Base-by-base conservation (phyloP, 139 green algal species). In the Diplosphaera chodatii region DNA sequence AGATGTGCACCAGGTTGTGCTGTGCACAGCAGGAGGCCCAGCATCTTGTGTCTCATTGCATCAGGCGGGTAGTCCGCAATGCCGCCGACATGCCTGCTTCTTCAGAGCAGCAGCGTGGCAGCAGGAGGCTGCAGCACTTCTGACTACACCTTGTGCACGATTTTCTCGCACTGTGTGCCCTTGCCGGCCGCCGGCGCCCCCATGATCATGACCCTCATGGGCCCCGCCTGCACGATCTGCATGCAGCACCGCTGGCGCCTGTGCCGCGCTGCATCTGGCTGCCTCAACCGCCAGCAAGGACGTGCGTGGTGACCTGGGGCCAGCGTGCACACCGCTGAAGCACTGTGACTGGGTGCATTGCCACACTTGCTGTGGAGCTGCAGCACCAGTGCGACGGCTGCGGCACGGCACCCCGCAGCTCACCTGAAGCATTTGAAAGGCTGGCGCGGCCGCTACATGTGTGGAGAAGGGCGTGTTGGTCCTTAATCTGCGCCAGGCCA, bases 131-230 rank as follows among this genome's bases (percentile, higher is more conserved):
- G n/a, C n/a, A n/a, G n/a, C n/a, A n/a, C n/a, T n/a, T 25, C 48
- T n/a, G 3, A n/a, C 18, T 37, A 37, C 69, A 93, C 91, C 89
- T 94, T 92, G 18, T 93, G 81, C 3, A 96, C 86, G 34, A 98
- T 97, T 32, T 83, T 87, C 34, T 85, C 87, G 67, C 93, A 97
- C 82, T 98, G 91, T 8, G 95, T 99, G 67, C 95, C 95, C 82
- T 99, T 99, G 41, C 95, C 95, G 4, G 94, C 93, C 1, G 95
- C 95, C 29, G 95, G 95, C 0, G 95, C 89, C 31, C 95, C 95
- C 16, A 88, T 78, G 63, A 99, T 99, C 87, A 98, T 97, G 8
- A 99, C 86, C 32, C 87, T 85, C 62, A 95, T 80, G 4, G 85
- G 78, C 21, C 48, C 48, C 48, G 48, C 48, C 13, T 25, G 13